These are phyloP conservation scores for Fimicolochytrium jonesii DNA, from an alignment of 192 early-diverging fungal species.

Conservation along the genomic window DNA sequence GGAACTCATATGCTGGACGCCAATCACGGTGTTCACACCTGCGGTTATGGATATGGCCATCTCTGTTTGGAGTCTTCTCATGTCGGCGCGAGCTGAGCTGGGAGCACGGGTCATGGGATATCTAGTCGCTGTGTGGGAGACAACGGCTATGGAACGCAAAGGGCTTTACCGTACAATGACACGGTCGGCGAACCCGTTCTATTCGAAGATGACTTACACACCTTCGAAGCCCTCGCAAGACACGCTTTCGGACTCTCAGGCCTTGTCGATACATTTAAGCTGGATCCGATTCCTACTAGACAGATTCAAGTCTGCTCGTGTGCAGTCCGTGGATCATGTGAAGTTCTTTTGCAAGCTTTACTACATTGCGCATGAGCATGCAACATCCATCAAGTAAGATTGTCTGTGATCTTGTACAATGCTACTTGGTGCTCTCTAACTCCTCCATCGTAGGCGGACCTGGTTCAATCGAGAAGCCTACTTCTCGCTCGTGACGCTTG, in stretches of 20 bases:
- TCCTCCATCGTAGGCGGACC: neutral
- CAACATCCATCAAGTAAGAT: conserved; percentile 34
- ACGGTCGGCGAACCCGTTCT: conserved; percentile 75
- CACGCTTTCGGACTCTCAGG: conserved; percentile 16
- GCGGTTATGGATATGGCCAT: conserved; percentile 77
- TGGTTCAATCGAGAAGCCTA: conserved; percentile 71
- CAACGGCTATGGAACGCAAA: conserved; percentile 67
- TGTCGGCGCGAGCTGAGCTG: conserved; percentile 67
- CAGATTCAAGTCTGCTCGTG: conserved; percentile 77
- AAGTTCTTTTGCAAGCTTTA: conserved; percentile 75
- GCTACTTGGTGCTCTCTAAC: neutral
- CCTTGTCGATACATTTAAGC: conserved; percentile 68
- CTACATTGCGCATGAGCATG: conserved; percentile 64
- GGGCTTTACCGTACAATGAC: conserved; percentile 61
- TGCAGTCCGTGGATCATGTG: conserved; percentile 67
- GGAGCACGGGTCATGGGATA: conserved; percentile 80
- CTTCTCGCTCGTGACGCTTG: conserved; percentile 72
- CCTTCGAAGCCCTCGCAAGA: conserved; percentile 63
- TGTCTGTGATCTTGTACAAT: neutral
- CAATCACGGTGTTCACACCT: conserved; percentile 73
- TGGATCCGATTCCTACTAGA: conserved; percentile 85
- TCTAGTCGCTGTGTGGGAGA: conserved; percentile 80
- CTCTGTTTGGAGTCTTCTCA: conserved; percentile 86
- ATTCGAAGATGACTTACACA: conserved; percentile 85
- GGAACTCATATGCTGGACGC: conserved; percentile 81